These are phyloP conservation scores for Suillus sp. DNA, from an alignment of 768 basidiomycete genomes.

Conservation along the genomic window DNA sequence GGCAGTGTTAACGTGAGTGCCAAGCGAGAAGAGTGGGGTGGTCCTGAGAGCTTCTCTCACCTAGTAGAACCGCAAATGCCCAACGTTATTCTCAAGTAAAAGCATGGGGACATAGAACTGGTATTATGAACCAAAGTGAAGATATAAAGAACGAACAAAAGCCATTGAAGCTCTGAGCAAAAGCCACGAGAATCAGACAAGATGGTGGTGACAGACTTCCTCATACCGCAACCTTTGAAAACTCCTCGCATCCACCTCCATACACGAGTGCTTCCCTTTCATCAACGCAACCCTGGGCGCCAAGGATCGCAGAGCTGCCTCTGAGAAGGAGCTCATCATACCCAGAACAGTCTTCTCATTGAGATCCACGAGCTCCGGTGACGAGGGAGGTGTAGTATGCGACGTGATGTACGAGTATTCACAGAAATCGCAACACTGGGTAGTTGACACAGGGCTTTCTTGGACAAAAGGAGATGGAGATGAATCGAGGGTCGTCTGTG, in stretches of 20 bases:
- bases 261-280: not conserved
- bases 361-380: conserved; percentile 21
- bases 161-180: not conserved
- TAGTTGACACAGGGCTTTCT: conserved; percentile 14
- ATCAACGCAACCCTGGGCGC: not conserved
- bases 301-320: conserved; percentile 1
- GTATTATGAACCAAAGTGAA: not conserved
- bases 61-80: not conserved
- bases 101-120: not conserved
- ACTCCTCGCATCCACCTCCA: not conserved
- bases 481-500: conserved; percentile 5
- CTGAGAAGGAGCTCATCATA: not conserved
- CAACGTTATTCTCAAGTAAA: not conserved
- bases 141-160: not conserved
- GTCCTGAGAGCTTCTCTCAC: not conserved
- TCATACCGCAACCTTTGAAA: conserved; percentile 4
- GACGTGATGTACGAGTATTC: conserved; percentile 36
- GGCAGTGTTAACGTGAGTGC: not conserved
- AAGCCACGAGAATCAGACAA: not conserved
- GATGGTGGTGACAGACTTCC: not conserved
- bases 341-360: conserved; percentile 10
- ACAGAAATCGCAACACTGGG: conserved; percentile 26
- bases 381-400: conserved; percentile 33
- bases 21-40: not conserved
- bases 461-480: conserved; percentile 10